phyloP scores from a whole-genome alignment of 2,329 filamentous ascomycete genomes.

The Stagonosporopsis chrysanthemi region DNA sequence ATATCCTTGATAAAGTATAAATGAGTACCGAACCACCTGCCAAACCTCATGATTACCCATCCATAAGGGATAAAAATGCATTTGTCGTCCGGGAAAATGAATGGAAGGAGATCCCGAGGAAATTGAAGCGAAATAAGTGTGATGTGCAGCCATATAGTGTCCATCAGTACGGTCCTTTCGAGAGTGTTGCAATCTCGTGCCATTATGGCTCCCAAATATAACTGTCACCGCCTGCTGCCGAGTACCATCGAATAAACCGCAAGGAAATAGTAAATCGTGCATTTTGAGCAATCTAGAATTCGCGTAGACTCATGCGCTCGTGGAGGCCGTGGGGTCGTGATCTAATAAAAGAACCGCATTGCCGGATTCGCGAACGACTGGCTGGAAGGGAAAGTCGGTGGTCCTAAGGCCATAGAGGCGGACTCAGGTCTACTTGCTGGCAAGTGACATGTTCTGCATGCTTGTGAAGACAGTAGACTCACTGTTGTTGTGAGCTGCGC shows the following conservation, averaged over 20 bases:
- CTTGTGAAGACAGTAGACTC: constrained; percentile 26
- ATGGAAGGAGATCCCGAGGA: neutral
- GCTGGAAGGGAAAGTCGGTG: neutral
- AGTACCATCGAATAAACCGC: neutral
- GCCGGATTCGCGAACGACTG: neutral
- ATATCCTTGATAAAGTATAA: neutral
- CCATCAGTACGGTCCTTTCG: constrained; percentile 1
- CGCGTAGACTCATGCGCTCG: neutral
- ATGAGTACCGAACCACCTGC: neutral
- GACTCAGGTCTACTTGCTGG: constrained; percentile 23
- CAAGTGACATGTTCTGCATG: constrained; percentile 39
- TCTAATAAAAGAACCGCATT: constrained; percentile 1
- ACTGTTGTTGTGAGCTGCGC: constrained; percentile 22
- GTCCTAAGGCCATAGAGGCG: neutral
- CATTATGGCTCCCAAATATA: neutral
- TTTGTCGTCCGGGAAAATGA: neutral
- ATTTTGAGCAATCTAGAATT: neutral
- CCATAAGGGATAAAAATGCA: neutral
- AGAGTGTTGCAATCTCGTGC: constrained; percentile 2
- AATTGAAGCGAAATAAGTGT: neutral
- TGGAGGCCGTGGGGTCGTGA: constrained; percentile 9
- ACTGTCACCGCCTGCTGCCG: neutral
- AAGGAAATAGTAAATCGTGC: neutral
- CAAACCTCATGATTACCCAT: neutral
- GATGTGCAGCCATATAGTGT: constrained; percentile 5